Evolutionary conservation across 2,329 filamentous ascomycete genomes (phyloP).

Genomic region (Phaeosphaeriaceae sp.): DNA sequence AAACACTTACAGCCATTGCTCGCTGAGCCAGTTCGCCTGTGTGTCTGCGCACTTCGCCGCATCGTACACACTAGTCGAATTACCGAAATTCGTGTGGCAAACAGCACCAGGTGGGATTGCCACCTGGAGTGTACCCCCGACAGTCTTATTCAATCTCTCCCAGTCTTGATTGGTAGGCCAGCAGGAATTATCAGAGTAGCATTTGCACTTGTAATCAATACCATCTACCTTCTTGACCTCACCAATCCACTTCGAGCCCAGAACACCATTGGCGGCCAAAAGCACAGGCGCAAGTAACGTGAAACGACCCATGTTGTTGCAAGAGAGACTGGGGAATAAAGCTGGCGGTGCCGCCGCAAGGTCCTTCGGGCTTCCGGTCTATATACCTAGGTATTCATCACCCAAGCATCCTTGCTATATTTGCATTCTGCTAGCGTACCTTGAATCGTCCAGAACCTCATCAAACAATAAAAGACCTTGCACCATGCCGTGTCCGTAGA

Average conservation of each 20-base stretch:
- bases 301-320: slow-evolving; percentile 33
- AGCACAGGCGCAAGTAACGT: slow-evolving; percentile 28
- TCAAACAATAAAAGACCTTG: slow-evolving; percentile 7
- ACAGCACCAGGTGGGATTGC: slow-evolving; percentile 39
- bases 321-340: slow-evolving; percentile 1
- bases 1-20: slow-evolving; percentile 39
- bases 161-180: slow-evolving; percentile 39
- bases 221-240: slow-evolving; percentile 35
- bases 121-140: slow-evolving; percentile 33
- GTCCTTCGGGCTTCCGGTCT: not conserved
- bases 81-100: slow-evolving; percentile 35
- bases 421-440: slow-evolving; percentile 4
- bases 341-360: not conserved
- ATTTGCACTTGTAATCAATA: slow-evolving; percentile 41
- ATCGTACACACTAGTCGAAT: slow-evolving; percentile 31
- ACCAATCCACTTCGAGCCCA: slow-evolving; percentile 35
- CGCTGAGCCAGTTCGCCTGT: slow-evolving; percentile 33
- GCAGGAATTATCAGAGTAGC: slow-evolving; percentile 43
- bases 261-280: slow-evolving; percentile 20
- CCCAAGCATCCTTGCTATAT: not conserved
- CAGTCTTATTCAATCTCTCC: slow-evolving; percentile 37
- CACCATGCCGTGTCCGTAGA: not conserved
- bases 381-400: slow-evolving; percentile 11
- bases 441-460: not conserved
- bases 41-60: slow-evolving; percentile 34